These are phyloP conservation scores for Cutaneotrichosporon daszewskae DNA, from an alignment of 1,284 basidiomycete genomes.

Conservation along the genomic window DNA sequence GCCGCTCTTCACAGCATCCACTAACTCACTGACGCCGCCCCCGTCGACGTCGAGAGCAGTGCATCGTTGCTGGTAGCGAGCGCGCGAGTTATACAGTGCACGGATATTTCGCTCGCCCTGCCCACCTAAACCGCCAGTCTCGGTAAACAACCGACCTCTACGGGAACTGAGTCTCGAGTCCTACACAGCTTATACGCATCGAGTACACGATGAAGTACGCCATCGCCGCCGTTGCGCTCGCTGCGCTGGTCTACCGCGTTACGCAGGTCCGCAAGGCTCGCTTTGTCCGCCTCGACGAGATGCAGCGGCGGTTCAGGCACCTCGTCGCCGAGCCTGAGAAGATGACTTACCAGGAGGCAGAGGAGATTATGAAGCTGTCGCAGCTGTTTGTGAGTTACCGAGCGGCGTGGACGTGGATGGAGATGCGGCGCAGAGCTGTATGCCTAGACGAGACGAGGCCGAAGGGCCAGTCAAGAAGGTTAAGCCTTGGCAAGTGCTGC, in stretches of 20 bases:
- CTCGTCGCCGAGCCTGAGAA: slow-evolving; percentile 4
- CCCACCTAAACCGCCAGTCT: too few species aligned
- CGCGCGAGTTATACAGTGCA: too few species aligned
- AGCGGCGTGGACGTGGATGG: neutral
- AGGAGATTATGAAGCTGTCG: slow-evolving; percentile 10
- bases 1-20: too few species aligned
- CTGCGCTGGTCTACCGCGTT: slow-evolving; percentile 2
- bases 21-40: too few species aligned
- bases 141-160: too few species aligned
- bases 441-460: neutral
- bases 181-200: too few species aligned
- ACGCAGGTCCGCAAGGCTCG: slow-evolving; percentile 9
- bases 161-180: too few species aligned
- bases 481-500: neutral
- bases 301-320: slow-evolving; percentile 3
- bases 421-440: too few species aligned
- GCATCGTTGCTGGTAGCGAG: too few species aligned
- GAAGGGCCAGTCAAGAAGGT: neutral
- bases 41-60: too few species aligned
- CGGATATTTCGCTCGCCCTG: too few species aligned
- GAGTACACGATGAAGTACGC: too few species aligned
- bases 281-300: slow-evolving; percentile 2
- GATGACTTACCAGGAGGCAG: slow-evolving; percentile 17
- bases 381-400: slow-evolving; percentile 8
- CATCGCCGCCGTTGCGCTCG: neutral